Percentiles rank a stretch among this genome's conserved stretches.
Conservation (phyloP, 768 basidiomycete genomes). For the Trametopsis cervina region DNA sequence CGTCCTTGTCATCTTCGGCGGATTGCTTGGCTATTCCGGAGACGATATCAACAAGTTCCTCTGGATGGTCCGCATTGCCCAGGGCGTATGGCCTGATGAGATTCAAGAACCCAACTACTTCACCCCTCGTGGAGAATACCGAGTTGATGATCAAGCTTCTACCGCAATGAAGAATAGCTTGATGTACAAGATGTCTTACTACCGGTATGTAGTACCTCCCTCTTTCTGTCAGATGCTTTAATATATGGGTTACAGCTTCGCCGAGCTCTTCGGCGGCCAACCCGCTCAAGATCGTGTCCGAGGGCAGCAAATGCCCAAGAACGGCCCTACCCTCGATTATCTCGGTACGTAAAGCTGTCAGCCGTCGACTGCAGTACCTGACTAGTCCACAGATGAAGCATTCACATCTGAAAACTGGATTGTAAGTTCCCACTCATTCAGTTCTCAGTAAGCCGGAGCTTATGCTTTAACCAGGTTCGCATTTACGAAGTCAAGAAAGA, state of each 20-base stretch:
- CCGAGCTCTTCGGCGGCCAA: slow-evolving; percentile 76
- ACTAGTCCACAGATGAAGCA: slow-evolving; percentile 67
- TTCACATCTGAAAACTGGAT: slow-evolving; percentile 99
- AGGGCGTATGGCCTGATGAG: slow-evolving; percentile 98
- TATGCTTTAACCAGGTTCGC: slow-evolving; percentile 50
- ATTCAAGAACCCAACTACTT: slow-evolving; percentile 95
- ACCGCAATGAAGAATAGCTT: slow-evolving; percentile 88
- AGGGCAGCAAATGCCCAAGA: slow-evolving; percentile 72
- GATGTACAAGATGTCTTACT: slow-evolving; percentile 99
- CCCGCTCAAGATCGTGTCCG: slow-evolving; percentile 82
- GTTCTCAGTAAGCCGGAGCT: neutral
- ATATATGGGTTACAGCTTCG: slow-evolving; percentile 45
- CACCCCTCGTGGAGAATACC: slow-evolving; percentile 87
- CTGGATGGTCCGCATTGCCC: slow-evolving; percentile 95
- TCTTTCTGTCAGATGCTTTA: neutral
- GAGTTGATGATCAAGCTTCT: slow-evolving; percentile 80
- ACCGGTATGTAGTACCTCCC: slow-evolving; percentile 45
- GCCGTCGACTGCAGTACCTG: neutral
- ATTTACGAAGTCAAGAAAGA: slow-evolving; percentile 96
- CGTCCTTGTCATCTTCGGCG: slow-evolving; percentile 95
- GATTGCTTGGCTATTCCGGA: slow-evolving; percentile 92
- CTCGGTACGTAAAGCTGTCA: slow-evolving; percentile 50
- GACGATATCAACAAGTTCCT: slow-evolving; percentile 99
- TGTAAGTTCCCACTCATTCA: slow-evolving; percentile 37
- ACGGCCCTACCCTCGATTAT: slow-evolving; percentile 78